Base-by-base conservation (phyloP, 495 filamentous ascomycete species). In the Penicillium crystallinum region DNA sequence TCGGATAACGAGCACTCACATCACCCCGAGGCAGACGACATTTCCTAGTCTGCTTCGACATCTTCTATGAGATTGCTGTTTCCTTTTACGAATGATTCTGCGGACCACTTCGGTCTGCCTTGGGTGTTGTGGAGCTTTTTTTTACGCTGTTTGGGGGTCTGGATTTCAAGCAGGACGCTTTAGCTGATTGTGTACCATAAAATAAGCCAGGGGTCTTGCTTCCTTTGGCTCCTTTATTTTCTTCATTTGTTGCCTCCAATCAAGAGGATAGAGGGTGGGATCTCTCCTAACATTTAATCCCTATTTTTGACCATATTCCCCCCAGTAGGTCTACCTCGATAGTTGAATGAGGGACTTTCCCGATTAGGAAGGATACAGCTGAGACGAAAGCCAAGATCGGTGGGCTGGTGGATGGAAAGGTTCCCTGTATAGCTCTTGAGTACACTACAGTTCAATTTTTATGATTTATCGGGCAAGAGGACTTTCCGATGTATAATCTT, bases 1-100 rank as follows among this genome's bases (percentile, higher is more conserved):
- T 81, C 80, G 30, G 78, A 82, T 53, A 72, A 77, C 52, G 73
- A 76, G 50, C 66, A 72, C 51, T 68, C 65, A 10, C 72, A 74
- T 53, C 63, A 75, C 51, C 72, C 65, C 11, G 71, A 77, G 33
- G 59, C 66, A 1, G 73, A 77, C 37, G 73, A 76, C 14, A 75
- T 76, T 64, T 65, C 71, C 15, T 73, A 62, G 44, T 31, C 10
- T 42, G 35, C 18, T 5, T n/a, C 27, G 7, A 18, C 33, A 46
- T 18, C 15, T 39, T 36, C 47, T 38, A 53, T 21, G 49, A 54
- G 52, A 53, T 49, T 53, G 53, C 50, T 53, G n/a, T 45, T 27
- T 23, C 36, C 54, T 42, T 59, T 55, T 21, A 57, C 47, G 58
- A 43, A 50, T 54, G 41, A 55, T 54, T 49, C 34, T 33, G 38